A percentile compares a stretch with the other conserved stretches of the same genome.
These are phyloP conservation scores for Nicotiana paniculata DNA, from an alignment of 257 asterid genomes.

Conservation along the genomic window DNA sequence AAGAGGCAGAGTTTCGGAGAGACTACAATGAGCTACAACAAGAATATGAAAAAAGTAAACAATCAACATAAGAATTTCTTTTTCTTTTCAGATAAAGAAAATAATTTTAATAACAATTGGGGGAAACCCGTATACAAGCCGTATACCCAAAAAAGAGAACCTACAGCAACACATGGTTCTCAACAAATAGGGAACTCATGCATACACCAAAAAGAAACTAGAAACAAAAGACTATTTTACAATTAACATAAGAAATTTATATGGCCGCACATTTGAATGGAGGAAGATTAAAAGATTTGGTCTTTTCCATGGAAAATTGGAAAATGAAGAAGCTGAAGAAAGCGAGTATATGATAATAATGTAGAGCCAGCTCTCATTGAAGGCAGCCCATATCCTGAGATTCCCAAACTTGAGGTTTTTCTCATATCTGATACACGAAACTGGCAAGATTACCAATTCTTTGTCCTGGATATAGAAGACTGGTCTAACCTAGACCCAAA, in stretches of 20 bases:
- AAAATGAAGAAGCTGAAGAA: conserved; percentile 37
- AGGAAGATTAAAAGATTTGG: conserved; percentile 40
- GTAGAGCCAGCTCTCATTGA: background rate
- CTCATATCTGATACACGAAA: background rate
- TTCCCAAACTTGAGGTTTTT: background rate
- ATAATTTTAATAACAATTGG: no score
- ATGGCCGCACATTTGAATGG: conserved; percentile 52
- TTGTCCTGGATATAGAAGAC: background rate
- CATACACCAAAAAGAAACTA: no score
- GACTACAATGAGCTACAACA: conserved; percentile 47
- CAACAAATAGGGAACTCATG: no score
- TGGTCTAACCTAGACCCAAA: background rate
- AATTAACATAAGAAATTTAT: conserved; percentile 14
- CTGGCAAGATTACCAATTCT: background rate
- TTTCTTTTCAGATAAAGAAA: no score
- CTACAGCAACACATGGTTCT: no score
- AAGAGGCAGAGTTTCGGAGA: conserved; percentile 44
- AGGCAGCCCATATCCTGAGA: background rate
- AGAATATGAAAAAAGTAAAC: conserved; percentile 36
- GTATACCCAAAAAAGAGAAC: no score
- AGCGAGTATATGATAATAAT: conserved; percentile 11
- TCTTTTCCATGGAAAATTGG: conserved; percentile 33
- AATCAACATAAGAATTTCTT: background rate
- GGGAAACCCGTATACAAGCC: no score
- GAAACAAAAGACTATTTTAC: no score